Evolutionary conservation across 805 yeast genomes (phyloP), one percentile per base, ranked within the genome.

Genomic region (Spathaspora girioi): DNA sequence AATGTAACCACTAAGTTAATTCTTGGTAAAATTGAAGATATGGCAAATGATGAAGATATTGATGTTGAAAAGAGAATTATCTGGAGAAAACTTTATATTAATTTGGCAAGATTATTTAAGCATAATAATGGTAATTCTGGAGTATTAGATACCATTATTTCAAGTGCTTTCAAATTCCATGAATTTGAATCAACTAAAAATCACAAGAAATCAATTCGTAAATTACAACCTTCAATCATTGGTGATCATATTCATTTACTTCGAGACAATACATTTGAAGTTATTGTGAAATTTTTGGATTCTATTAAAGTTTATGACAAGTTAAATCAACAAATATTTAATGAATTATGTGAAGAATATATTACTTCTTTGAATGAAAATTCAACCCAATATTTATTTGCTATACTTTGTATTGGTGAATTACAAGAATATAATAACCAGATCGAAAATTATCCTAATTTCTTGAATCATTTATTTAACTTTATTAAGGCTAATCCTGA

Each of bases 61-160:
- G 59, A 51, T 27, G 48, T 46, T 26, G 59, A 59, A 5, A 63
- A 61, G 50, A 52, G 62, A 8, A 47, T 59, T 18, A 56, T 56
- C 15, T 65, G 64, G 53, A 38, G 56, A 8, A 71, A 70, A 48
- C 60, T 74, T 19, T 55, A 55, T 49, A 59, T 66, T 17, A 73
- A 72, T 46, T 64, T 74, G 40, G 47, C 52, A 7, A 48, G 55
- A 11, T 60, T 74, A 42, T 73, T 73, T 59, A 65, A 65, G 26
- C 59, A 66, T 49, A 73, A 73, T 55, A 60, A 67, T 43, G 56
- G 59, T 23, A 54, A 62, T 29, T 59, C 77, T 0, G 70, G 64
- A 44, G 60, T 70, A 2, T 65, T 74, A 51, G 78, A 74, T 50
- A 66, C 64, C 47, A 62, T 71, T 1, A 51, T 73, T 18, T 46